These are phyloP conservation scores for Rutstroemia sydowiana DNA, from an alignment of 2,329 filamentous ascomycete species.

Conservation along the genomic window DNA sequence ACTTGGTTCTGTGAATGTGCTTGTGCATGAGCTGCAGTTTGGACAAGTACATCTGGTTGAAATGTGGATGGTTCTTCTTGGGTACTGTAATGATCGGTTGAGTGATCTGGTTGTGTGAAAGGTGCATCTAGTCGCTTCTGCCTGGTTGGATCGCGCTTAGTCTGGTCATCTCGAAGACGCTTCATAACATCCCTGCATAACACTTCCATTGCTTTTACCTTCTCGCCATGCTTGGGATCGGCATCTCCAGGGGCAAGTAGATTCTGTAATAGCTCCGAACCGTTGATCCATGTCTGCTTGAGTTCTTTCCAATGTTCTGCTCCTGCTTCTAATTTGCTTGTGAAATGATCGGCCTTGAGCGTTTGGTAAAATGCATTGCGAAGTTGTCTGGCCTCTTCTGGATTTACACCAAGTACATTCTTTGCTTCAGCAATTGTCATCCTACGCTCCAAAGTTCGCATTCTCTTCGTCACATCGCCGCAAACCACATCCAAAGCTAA, in stretches of 20 bases:
- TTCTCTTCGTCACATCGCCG: conserved; percentile 73
- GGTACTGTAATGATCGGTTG: conserved; percentile 22
- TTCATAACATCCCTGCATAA: conserved; percentile 74
- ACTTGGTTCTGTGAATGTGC: conserved; percentile 25
- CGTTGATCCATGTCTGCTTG: conserved; percentile 59
- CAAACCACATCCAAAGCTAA: conserved; percentile 73
- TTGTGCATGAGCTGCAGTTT: conserved; percentile 25
- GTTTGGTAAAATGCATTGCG: conserved; percentile 60
- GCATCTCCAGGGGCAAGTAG: conserved; percentile 44
- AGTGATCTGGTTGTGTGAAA: conserved; percentile 15
- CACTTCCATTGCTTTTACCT: conserved; percentile 60
- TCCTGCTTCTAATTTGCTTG: conserved; percentile 65
- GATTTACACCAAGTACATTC: conserved; percentile 61
- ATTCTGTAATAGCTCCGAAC: conserved; percentile 46
- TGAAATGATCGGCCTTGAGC: conserved; percentile 58
- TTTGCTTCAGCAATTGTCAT: conserved; percentile 72
- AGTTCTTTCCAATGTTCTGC: conserved; percentile 64
- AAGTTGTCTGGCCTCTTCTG: conserved; percentile 58
- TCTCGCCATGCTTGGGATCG: conserved; percentile 46
- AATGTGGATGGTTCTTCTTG: conserved; percentile 20
- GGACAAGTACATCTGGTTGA: conserved; percentile 22
- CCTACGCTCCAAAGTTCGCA: conserved; percentile 56
- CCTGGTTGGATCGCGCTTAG: conserved; percentile 44
- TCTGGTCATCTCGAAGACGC: conserved; percentile 60
- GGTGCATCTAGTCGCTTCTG: conserved; percentile 32